A percentile compares a stretch with the other conserved stretches of the same genome.
Evolutionary conservation across 202 grass and related monocot genomes (phyloP).

Genomic region (Carex sylvatica): DNA sequence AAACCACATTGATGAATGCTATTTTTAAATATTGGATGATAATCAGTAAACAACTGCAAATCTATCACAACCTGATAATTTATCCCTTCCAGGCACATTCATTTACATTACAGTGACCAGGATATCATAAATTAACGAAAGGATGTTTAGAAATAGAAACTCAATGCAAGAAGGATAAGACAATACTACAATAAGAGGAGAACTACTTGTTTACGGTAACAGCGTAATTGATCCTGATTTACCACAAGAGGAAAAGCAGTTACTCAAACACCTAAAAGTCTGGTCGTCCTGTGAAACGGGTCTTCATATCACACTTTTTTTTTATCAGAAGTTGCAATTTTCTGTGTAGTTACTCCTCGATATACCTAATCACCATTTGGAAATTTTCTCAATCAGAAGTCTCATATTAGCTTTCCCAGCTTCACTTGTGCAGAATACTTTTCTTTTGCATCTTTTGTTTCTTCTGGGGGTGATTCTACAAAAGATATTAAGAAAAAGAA

Average conservation of each 20-base stretch:
- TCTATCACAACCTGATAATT: too few species aligned
- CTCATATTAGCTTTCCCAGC: not conserved
- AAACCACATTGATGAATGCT: too few species aligned
- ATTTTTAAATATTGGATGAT: too few species aligned
- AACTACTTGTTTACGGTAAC: not conserved
- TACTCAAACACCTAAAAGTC: not conserved
- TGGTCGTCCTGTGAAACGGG: not conserved
- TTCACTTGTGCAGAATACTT: slow-evolving; percentile 89
- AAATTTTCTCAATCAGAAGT: not conserved
- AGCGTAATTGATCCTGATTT: too few species aligned
- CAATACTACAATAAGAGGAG: too few species aligned
- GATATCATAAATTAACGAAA: too few species aligned
- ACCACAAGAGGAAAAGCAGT: not conserved
- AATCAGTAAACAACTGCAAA: too few species aligned
- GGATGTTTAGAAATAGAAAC: not conserved
- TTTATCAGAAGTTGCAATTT: not conserved
- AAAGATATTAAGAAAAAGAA: slow-evolving; percentile 3
- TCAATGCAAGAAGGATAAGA: not conserved
- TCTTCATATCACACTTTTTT: not conserved
- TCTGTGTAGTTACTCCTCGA: not conserved
- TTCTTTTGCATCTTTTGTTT: slow-evolving; percentile 90
- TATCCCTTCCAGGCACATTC: not conserved
- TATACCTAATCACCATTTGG: not conserved
- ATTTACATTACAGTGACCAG: not conserved
- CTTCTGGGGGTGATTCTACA: slow-evolving; percentile 83